Evolutionary conservation across 192 early-diverging fungal genomes (phyloP), one percentile per base, ranked within the genome.

Genomic region (Coemansia interrupta): DNA sequence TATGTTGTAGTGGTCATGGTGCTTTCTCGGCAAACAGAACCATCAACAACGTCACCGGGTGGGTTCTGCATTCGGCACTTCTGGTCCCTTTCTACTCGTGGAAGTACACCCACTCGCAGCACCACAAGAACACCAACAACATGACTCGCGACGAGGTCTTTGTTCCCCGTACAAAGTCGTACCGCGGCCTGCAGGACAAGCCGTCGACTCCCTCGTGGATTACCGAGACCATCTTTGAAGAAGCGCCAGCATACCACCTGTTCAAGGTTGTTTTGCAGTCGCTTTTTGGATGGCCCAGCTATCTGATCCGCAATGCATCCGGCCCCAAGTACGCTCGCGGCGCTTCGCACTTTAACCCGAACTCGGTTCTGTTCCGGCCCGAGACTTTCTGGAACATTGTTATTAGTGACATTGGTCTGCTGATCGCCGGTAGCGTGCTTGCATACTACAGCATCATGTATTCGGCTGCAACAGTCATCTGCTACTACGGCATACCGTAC

Each of bases 131-230:
- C 61, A 94, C 89, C 46, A 87, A 85, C 59, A 88, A 93, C 80
- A 85, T 98, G 87, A 80, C 78, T 41, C 90, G 89, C 72, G 95
- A 98, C 70, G 90, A 95, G 80, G 95, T 98, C 42, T 98, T 96
- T 82, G 89, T 96, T 9, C 94, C 94, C 17, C 77, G 78, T 61
- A 89, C 85, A 61, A 86, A 90, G 60, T 73, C 75, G 54, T 64
- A 74, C 56, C 63, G 85, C 32, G 82, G 83, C 14, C 61, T 87
- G 45, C 80, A 80, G 15, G 60, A 71, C 19, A 74, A 74, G 60
- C 67, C 80, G 32, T 73, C 75, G 59, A 71, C 82, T 17, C 64
- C 78, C 17, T 66, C 70, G 40, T 70, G 73, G 66, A 58, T 73
- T 49, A 47, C 80, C 10, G 81, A 88, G 49, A 75, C 82, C 17